Percentiles rank a stretch among this genome's conserved stretches.
phyloP scores from a whole-genome alignment of 140 eudicot genomes.

The Flaveria floridana region DNA sequence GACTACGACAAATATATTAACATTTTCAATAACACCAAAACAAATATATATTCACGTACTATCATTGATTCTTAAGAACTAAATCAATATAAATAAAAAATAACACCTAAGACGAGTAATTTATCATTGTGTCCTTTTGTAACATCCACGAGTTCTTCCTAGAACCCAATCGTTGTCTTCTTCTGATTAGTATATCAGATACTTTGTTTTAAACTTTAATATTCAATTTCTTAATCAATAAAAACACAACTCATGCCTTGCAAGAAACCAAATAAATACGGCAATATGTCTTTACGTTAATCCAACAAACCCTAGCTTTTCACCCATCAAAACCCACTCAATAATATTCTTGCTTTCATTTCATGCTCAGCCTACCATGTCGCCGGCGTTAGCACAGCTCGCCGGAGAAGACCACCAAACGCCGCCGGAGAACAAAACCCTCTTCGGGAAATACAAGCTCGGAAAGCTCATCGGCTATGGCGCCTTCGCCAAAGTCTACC shows the following conservation, averaged over 20 bases:
- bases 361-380: not conserved
- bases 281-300: slow-evolving; percentile 5
- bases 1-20: not conserved
- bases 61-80: not conserved
- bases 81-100: not conserved
- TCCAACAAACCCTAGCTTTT: not conserved
- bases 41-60: not conserved
- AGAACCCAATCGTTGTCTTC: not conserved
- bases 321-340: not conserved
- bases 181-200: not conserved
- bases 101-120: not conserved
- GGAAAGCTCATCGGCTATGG: slow-evolving; percentile 30
- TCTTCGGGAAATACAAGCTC: slow-evolving; percentile 22
- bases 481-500: slow-evolving; percentile 32
- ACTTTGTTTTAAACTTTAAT: not conserved
- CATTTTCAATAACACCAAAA: not conserved
- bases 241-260: not conserved
- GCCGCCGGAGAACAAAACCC: not conserved
- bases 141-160: not conserved
- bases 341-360: not conserved
- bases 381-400: not conserved
- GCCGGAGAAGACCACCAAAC: not conserved
- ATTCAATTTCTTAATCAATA: not conserved
- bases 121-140: slow-evolving; percentile 1
- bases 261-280: slow-evolving; percentile 11